Percentiles rank a stretch among this genome's conserved stretches.
These are phyloP conservation scores for Fusarium brevicatenulatum DNA, from an alignment of 2,329 filamentous ascomycete genomes.

Conservation along the genomic window DNA sequence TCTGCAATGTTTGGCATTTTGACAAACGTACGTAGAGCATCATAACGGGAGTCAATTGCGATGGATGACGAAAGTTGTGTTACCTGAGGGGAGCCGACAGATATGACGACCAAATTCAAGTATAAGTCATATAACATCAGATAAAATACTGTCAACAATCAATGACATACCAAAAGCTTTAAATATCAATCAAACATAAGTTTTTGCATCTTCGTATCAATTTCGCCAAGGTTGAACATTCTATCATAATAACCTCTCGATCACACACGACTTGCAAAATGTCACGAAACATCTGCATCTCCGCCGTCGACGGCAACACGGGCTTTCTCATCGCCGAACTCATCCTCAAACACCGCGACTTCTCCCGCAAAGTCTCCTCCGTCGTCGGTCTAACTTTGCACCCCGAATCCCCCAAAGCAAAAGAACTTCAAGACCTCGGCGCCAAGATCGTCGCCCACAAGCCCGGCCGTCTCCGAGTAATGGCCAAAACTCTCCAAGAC, in stretches of 20 bases:
- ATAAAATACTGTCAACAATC: no score
- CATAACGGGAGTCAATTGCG: neutral
- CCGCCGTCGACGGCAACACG: constrained; percentile 60
- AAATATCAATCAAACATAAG: no score
- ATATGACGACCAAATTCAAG: neutral
- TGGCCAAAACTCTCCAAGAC: constrained; percentile 6
- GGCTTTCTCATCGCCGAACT: constrained; percentile 62
- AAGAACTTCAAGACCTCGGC: constrained; percentile 8
- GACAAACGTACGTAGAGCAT: neutral
- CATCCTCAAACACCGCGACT: constrained; percentile 55
- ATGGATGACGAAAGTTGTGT: neutral
- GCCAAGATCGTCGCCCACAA: constrained; percentile 11
- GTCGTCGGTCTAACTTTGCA: constrained; percentile 56
- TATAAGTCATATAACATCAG: no score
- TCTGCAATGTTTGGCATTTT: accelerated
- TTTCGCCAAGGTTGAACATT: no score
- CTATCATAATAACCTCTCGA: no score
- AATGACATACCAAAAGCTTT: no score
- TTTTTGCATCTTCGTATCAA: neutral
- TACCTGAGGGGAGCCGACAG: neutral
- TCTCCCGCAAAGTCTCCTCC: constrained; percentile 54
- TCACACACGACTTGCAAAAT: constrained; percentile 46
- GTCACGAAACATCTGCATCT: constrained; percentile 60
- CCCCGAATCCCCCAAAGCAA: constrained; percentile 42
- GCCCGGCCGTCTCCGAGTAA: constrained; percentile 8